Percentiles rank a stretch among this genome's conserved stretches.
phyloP scores from a whole-genome alignment of 2,329 filamentous ascomycete species.

The Colletotrichum magnum region DNA sequence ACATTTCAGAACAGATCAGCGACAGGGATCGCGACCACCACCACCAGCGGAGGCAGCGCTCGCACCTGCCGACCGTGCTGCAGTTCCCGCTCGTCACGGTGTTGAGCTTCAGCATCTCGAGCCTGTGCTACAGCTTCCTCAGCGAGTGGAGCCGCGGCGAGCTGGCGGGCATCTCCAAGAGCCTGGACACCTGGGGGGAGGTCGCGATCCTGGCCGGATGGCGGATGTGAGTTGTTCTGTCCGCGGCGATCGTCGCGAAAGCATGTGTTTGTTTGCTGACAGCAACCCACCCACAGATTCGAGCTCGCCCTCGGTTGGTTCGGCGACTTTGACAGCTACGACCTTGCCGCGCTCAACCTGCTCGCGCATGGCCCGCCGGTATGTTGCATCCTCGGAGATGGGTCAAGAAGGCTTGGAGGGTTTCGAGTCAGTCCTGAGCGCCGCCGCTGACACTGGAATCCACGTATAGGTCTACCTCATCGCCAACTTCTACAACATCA shows the following conservation, averaged over 20 bases:
- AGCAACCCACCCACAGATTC: constrained; percentile 75
- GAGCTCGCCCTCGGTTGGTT: constrained; percentile 83
- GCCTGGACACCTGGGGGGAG: constrained; percentile 73
- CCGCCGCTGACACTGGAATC: constrained; percentile 12
- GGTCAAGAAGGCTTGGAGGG: neutral
- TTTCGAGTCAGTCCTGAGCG: neutral
- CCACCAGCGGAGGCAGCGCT: constrained; percentile 37
- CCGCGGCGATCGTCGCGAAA: neutral
- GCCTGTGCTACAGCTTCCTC: constrained; percentile 74
- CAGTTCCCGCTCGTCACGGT: constrained; percentile 68
- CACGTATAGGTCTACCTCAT: constrained; percentile 77
- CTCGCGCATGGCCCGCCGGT: constrained; percentile 82
- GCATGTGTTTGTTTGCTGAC: constrained; percentile 24
- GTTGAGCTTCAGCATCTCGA: constrained; percentile 73
- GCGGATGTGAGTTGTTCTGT: constrained; percentile 65
- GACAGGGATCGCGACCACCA: constrained; percentile 34
- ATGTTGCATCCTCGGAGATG: constrained; percentile 48
- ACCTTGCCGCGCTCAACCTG: constrained; percentile 75
- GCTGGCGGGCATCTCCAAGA: constrained; percentile 76
- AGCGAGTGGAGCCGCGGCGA: constrained; percentile 74
- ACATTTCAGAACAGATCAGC: constrained; percentile 28
- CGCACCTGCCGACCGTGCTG: constrained; percentile 59
- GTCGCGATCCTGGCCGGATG: constrained; percentile 68
- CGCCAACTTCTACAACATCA: constrained; percentile 81
- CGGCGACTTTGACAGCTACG: constrained; percentile 80